phyloP scores from a whole-genome alignment of 192 early-diverging fungal species.

The Geranomyces michiganensis region DNA sequence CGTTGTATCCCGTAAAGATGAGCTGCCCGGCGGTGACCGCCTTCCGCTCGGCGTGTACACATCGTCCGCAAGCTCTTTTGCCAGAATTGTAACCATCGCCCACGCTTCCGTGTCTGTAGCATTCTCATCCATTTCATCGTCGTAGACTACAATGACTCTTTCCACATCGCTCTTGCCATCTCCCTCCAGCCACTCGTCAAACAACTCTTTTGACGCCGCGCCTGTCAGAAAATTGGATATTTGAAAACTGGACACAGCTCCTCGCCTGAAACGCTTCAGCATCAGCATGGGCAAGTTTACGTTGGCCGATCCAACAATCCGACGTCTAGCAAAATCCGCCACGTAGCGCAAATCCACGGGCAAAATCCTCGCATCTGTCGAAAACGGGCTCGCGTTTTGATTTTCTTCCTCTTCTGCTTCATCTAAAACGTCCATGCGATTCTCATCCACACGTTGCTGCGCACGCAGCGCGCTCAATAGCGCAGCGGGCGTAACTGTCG shows the following conservation, averaged over 20 bases:
- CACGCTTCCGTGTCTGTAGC: slow-evolving; percentile 28
- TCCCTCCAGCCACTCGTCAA: slow-evolving; percentile 30
- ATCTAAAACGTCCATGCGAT: slow-evolving; percentile 1
- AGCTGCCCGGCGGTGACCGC: not conserved
- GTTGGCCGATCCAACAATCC: slow-evolving; percentile 38
- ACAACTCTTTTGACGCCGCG: slow-evolving; percentile 25
- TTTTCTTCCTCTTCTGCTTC: not conserved
- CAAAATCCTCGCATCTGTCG: slow-evolving; percentile 16
- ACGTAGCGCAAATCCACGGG: slow-evolving; percentile 37
- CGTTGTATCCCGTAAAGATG: no score
- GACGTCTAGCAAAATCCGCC: slow-evolving; percentile 24
- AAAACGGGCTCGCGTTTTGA: not conserved
- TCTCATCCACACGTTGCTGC: not conserved
- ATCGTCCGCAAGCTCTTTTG: slow-evolving; percentile 21
- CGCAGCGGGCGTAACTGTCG: not conserved
- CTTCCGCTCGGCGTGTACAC: not conserved
- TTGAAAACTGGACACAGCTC: slow-evolving; percentile 37
- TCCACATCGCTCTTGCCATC: not conserved
- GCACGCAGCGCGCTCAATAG: not conserved
- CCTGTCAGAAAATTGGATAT: slow-evolving; percentile 41
- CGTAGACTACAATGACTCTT: slow-evolving; percentile 22
- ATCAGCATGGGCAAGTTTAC: slow-evolving; percentile 45
- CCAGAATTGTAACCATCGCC: slow-evolving; percentile 24
- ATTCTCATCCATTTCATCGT: slow-evolving; percentile 32
- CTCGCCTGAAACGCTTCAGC: slow-evolving; percentile 44